These are phyloP conservation scores for Neocallimastix lanati DNA, from an alignment of 192 early-diverging fungal species.

Conservation along the genomic window DNA sequence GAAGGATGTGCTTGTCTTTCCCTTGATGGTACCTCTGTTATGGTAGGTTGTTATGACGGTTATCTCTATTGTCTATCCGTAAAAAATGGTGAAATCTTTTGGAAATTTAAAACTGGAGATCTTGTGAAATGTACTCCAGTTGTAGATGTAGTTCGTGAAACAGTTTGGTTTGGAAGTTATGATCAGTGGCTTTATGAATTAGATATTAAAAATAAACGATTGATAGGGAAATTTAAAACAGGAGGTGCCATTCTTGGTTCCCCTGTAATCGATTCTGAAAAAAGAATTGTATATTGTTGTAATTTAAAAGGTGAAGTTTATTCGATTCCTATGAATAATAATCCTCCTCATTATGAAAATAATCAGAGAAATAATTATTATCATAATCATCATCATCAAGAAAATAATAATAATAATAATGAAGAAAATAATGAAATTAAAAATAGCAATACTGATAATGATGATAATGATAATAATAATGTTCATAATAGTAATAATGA, in stretches of 20 bases:
- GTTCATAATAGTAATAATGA: not conserved
- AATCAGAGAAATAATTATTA: too few species aligned
- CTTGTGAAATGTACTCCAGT: not conserved
- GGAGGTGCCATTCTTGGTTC: not conserved
- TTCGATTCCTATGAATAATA: too few species aligned
- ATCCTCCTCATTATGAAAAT: too few species aligned
- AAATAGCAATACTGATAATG: too few species aligned
- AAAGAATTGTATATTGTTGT: not conserved
- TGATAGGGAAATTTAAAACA: not conserved
- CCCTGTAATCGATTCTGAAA: not conserved
- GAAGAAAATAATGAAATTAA: too few species aligned
- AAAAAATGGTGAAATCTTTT: not conserved
- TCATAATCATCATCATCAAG: too few species aligned
- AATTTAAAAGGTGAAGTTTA: not conserved
- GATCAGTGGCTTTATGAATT: not conserved
- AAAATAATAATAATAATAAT: too few species aligned
- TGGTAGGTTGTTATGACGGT: not conserved
- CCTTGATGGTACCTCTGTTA: not conserved
- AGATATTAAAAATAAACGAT: not conserved
- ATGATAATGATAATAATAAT: too few species aligned
- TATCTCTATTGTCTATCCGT: not conserved
- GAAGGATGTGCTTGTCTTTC: not conserved
- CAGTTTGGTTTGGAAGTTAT: not conserved
- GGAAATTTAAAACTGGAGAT: not conserved
- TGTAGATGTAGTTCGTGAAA: not conserved